Evolutionary conservation across 1,284 basidiomycete genomes (phyloP), one percentile per base, ranked within the genome.

Genomic region (Ceratobasidium sp.): DNA sequence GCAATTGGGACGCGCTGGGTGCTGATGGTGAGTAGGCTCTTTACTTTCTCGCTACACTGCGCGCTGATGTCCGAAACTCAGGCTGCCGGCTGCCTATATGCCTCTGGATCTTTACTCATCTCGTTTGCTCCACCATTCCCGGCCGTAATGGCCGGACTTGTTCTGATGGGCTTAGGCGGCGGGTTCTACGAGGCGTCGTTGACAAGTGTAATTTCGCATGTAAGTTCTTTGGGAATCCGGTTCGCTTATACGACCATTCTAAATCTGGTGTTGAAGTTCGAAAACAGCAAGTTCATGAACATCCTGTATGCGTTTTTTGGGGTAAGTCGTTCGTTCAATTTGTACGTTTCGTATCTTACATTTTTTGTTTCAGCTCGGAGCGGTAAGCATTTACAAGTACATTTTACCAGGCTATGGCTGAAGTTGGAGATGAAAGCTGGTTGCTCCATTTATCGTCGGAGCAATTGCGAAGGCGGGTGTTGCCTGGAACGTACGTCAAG

Each of bases 271-370:
- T 41, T 38, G 23, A 16, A 66, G 63, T 66, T 66, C 21, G 63
- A 66, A 41, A 66, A 41, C 21, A 66, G 63, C 21, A 47, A 35
- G n/a, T 66, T 52, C 21, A 66, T 66, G 63, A 66, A 66, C 49
- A 66, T 66, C 21, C 49, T 66, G 21, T 66, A 66, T 66, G 47
- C 63, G 28, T 66, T 66, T 35, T 66, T 66, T 28, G 63, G 63
- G 28, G 63, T 66, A 54, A 26, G 63, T 66, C 21, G 2, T 14
- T 38, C 28, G n/a, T 46, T 18, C 35, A 18, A 6, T 7, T 35
- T 28, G 30, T 5, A 23, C 7, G 18, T 5, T 41, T 26, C 14
- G 23, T 26, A 43, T 14, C 28, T 52, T 4, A 63, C 46, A 32
- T 30, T 28, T 16, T 43, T 4, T 16, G 16, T 26, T n/a, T 6